phyloP scores from a whole-genome alignment of 768 basidiomycete genomes.

The Naganishia antarctica region DNA sequence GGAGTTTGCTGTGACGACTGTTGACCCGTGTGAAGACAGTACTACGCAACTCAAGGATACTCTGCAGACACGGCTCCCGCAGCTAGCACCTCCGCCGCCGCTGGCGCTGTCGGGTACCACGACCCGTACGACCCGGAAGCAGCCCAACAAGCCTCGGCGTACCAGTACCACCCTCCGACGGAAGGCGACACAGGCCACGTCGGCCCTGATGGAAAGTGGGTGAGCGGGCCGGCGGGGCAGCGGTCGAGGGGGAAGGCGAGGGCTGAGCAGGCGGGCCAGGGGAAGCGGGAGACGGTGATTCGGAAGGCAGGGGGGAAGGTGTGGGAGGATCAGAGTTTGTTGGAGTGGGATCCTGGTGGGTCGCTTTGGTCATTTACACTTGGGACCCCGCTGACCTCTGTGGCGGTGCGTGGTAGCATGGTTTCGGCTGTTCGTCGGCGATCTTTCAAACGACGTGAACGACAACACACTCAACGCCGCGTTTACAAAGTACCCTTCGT shows the following conservation, averaged over 20 bases:
- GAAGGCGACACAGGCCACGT: conserved; percentile 1
- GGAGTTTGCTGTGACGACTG: no score
- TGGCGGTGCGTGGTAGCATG: conserved; percentile 58
- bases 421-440: conserved; percentile 96
- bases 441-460: conserved; percentile 95
- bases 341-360: conserved; percentile 96
- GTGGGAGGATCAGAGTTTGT: conserved; percentile 95
- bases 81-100: conserved; percentile 1
- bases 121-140: conserved; percentile 34
- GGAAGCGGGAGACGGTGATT: conserved; percentile 83
- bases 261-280: conserved; percentile 20
- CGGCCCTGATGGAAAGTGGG: conserved; percentile 21
- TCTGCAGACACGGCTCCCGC: conserved; percentile 4
- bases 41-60: conserved; percentile 48
- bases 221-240: conserved; percentile 1
- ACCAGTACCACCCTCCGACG: conserved; percentile 26
- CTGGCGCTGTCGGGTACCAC: not conserved
- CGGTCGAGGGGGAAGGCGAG: not conserved
- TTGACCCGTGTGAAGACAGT: no score
- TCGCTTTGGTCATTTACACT: conserved; percentile 25
- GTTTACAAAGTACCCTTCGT: conserved; percentile 87
- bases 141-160: conserved; percentile 36
- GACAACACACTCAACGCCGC: conserved; percentile 90
- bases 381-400: not conserved
- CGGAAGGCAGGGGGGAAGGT: conserved; percentile 92